Evolutionary conservation across 2,329 filamentous ascomycete genomes (phyloP), one percentile per base, ranked within the genome.

Genomic region (Pyrenochaeta sp.): DNA sequence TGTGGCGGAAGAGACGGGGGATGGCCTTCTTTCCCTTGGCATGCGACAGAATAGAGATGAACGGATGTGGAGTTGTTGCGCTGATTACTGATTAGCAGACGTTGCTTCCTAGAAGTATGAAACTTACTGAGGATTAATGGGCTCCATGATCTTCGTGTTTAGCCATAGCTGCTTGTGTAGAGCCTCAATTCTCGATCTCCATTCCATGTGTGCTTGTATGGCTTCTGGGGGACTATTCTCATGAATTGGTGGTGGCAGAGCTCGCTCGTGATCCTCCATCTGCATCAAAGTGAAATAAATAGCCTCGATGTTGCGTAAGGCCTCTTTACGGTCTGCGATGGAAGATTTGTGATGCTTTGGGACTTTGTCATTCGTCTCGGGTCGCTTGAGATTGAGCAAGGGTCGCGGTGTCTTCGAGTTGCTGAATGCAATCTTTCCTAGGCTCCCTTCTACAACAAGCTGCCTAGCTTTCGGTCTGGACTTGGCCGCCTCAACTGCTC

Each of bases 351-450:
- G 77, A 45, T 77, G 68, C n/a, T 80, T 79, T 1, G 63, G 62
- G 19, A 66, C 62, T 56, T 79, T 73, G 44, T 88, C 86, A 40
- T 82, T 82, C 64, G 84, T 88, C 50, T 97, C 93, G 22, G 87
- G 84, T 32, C 93, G 91, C 83, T 97, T 98, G 81, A 99, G 93
- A 76, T 96, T 99, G 49, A 99, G 88, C 56, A 98, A 83, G 15
- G 94, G 93, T 78, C 96, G 95, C 0, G 95, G 95, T 0, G 95
- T 97, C 83, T 98, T 99, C 47, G 95, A 92, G 72, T 99, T 99
- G 83, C 94, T 97, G 81, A 98, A 99, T 0, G 94, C 96, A 56
- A 99, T 99, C 82, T 98, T 99, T 65, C 95, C 95, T 49, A 99
- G 81, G 72, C 93, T 97, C 27, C 95, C 95, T 74, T 97, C 94